Evolutionary conservation across 139 green algal species (phyloP).

Genomic region (Parachlorella kessleri): DNA sequence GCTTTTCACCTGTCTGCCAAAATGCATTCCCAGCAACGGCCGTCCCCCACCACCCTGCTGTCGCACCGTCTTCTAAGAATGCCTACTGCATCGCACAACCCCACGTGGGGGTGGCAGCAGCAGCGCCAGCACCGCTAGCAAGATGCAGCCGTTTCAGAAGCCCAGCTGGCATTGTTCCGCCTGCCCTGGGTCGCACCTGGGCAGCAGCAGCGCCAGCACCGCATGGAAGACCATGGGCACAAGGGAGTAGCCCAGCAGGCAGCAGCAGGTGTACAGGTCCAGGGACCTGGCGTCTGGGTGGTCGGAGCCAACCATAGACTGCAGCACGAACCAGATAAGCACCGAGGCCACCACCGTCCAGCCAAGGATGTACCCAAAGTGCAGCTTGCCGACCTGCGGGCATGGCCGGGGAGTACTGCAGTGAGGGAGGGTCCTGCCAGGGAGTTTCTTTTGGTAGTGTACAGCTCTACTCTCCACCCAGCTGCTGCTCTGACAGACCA

Average conservation of each 20-base stretch:
- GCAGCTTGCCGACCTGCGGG: slow-evolving; percentile 87
- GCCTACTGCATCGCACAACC: background rate
- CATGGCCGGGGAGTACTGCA: too few relatives aligned
- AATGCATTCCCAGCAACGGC: too few relatives aligned
- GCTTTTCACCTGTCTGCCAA: too few relatives aligned
- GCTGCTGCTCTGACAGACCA: too few relatives aligned
- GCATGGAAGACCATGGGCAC: slow-evolving; percentile 81
- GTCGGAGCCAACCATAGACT: slow-evolving; percentile 39
- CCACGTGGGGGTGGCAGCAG: too few relatives aligned
- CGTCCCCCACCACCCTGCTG: background rate
- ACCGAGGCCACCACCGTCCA: slow-evolving; percentile 85
- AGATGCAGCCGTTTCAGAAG: too few relatives aligned
- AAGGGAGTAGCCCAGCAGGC: slow-evolving; percentile 89
- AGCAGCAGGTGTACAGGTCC: slow-evolving; percentile 88
- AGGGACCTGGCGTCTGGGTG: slow-evolving; percentile 52
- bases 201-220: slow-evolving; percentile 70
- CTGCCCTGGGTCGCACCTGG: slow-evolving; percentile 72
- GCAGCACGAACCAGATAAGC: slow-evolving; percentile 74
- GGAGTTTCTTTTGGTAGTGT: too few relatives aligned
- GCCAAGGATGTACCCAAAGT: slow-evolving; percentile 95
- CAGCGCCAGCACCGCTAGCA: too few relatives aligned
- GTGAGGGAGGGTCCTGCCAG: too few relatives aligned
- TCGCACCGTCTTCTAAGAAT: background rate
- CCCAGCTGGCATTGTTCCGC: too few relatives aligned
- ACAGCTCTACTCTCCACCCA: too few relatives aligned